Conservation (phyloP, 805 yeast species). For the Barnettozyma sp. region DNA sequence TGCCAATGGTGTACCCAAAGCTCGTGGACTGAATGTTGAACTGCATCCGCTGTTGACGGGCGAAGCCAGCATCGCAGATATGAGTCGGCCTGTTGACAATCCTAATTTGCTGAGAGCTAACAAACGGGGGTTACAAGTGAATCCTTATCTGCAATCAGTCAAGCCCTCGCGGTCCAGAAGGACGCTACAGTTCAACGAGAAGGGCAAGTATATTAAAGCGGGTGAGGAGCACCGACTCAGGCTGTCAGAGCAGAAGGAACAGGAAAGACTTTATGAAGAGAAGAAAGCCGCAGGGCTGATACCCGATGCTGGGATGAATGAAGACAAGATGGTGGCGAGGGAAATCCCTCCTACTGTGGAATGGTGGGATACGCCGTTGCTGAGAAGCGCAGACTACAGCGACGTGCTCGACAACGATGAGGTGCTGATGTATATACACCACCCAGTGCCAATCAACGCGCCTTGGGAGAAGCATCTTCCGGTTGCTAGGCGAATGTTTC, state of each 20-base stretch:
- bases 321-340: constrained; percentile 43
- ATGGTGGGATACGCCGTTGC: constrained; percentile 81
- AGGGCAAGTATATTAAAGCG: constrained; percentile 53
- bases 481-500: constrained; percentile 40
- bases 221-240: constrained; percentile 35
- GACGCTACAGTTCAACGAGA: constrained; percentile 45
- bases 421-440: constrained; percentile 69
- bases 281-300: constrained; percentile 35
- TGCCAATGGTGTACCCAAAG: constrained; percentile 3
- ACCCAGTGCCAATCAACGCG: constrained; percentile 62
- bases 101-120: constrained; percentile 20
- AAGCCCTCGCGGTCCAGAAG: constrained; percentile 25
- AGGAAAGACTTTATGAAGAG: constrained; percentile 28
- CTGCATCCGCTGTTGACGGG: constrained; percentile 27
- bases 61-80: constrained; percentile 2
- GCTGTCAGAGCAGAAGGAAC: constrained; percentile 26
- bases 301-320: constrained; percentile 50
- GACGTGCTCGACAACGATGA: constrained; percentile 28
- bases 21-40: constrained; percentile 23
- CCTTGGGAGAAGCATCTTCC: constrained; percentile 47
- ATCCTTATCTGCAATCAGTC: constrained; percentile 29
- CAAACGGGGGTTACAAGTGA: constrained; percentile 24
- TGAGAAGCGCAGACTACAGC: constrained; percentile 29
- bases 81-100: constrained; percentile 13
- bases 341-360: constrained; percentile 58